These are phyloP conservation scores for Penicillium sp. DNA, from an alignment of 2,329 filamentous ascomycete genomes.

Conservation along the genomic window DNA sequence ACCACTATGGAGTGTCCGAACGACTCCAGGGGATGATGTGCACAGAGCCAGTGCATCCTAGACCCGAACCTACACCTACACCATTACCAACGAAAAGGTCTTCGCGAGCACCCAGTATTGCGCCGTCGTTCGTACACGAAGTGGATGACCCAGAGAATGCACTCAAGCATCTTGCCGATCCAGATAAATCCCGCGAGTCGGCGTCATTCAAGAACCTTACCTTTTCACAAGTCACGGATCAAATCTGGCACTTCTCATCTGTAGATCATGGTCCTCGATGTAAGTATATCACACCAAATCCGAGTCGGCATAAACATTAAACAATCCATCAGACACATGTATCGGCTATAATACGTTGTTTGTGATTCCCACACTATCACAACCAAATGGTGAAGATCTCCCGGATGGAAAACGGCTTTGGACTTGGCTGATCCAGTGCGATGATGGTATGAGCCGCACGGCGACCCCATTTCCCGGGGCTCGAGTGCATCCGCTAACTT, in stretches of 20 bases:
- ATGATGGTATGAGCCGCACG: slow-evolving; percentile 53
- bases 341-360: slow-evolving; percentile 65
- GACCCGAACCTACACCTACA: slow-evolving; percentile 17
- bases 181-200: slow-evolving; percentile 20
- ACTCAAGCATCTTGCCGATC: slow-evolving; percentile 23
- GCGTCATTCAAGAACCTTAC: slow-evolving; percentile 40
- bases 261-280: slow-evolving; percentile 67
- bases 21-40: slow-evolving; percentile 64
- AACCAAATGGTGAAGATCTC: slow-evolving; percentile 32
- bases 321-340: slow-evolving; percentile 56
- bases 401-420: slow-evolving; percentile 58
- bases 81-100: slow-evolving; percentile 14
- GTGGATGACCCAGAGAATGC: slow-evolving; percentile 35
- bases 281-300: slow-evolving; percentile 34
- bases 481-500: slow-evolving; percentile 4
- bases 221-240: slow-evolving; percentile 61
- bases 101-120: slow-evolving; percentile 4
- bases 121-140: slow-evolving; percentile 14
- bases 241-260: slow-evolving; percentile 74
- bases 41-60: slow-evolving; percentile 49
- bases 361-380: slow-evolving; percentile 48
- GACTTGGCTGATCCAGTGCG: slow-evolving; percentile 69
- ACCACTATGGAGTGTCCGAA: slow-evolving; percentile 66
- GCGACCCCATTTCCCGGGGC: neutral
- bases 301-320: slow-evolving; percentile 10